Evolutionary conservation across 352 stramenopile genomes (phyloP), one percentile per base, ranked within the genome.

Genomic region (Blastocystis sp.): DNA sequence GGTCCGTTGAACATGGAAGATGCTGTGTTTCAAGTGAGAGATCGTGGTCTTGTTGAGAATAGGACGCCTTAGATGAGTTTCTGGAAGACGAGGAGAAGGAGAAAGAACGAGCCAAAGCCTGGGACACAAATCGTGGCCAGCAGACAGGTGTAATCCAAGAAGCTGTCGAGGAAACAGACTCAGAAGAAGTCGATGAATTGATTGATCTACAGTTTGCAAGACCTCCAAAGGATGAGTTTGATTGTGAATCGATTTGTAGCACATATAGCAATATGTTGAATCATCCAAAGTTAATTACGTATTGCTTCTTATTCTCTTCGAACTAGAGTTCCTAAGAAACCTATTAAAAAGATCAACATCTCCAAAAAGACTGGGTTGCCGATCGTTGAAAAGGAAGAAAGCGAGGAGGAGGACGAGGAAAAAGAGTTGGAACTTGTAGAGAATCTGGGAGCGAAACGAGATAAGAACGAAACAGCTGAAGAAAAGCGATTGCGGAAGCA

Each of bases 251-350:
- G 6, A 88, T 88, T 45, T 88, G 76, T 26, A 88, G 76, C 43
- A 88, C 76, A 6, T 88, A 88, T 26, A 88, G 76, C 64, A 88
- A 88, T 76, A 16, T 76, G 53, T 37, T 76, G 64, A 88, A 88
- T 62, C 54, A 88, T 43, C 76, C 76, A 7, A 73, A 88, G 39
- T 7, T 88, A 43, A 73, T 88, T 45, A 47, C 30, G 76, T 88
- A 45, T 20, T 2, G 24, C 20, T 47, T 69, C 4, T 26, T n/a
- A 34, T 34, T 34, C 30, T 34, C 30, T 34, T 34, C 30, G 30
- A 34, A 34, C 30, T 34, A 34, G 30, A 34, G 30, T 34, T 34
- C 30, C 30, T 34, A 34, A 34, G 43, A 88, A 81, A 41, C 68
- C 68, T 11, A 39, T 73, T 30, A 81, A 81, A 45, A 69, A 59